Conservation (phyloP, 257 asterid species). For the Paraleonurus japonicus region DNA sequence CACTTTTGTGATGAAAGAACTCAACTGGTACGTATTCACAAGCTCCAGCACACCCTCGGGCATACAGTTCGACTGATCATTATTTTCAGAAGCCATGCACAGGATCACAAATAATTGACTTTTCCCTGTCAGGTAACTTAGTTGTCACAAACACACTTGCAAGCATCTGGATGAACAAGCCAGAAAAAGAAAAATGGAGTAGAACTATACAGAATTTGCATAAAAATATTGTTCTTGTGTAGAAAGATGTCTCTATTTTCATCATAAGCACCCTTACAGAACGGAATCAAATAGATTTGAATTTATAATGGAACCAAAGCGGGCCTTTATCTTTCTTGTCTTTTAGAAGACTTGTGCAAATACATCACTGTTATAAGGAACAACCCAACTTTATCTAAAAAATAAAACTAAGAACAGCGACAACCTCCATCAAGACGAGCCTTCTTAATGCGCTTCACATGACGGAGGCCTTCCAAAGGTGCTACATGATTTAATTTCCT, state of each 20-base stretch:
- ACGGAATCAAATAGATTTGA: background rate
- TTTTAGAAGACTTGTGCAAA: background rate
- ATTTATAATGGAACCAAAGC: background rate
- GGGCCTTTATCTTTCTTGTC: background rate
- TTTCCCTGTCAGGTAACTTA: constrained; percentile 49
- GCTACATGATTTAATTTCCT: constrained; percentile 80
- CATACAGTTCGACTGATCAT: constrained; percentile 37
- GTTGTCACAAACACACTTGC: constrained; percentile 15
- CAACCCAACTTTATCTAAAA: background rate
- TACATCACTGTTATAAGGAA: background rate
- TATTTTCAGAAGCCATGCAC: constrained; percentile 48
- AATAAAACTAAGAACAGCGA: background rate
- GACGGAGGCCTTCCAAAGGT: constrained; percentile 86
- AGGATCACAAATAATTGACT: constrained; percentile 58
- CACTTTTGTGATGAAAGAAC: constrained; percentile 82
- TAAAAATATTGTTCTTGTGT: background rate
- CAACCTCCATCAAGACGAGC: constrained; percentile 60
- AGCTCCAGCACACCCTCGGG: constrained; percentile 62
- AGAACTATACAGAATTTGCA: too few species aligned
- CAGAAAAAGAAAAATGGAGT: too few species aligned
- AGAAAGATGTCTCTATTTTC: background rate
- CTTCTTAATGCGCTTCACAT: constrained; percentile 80
- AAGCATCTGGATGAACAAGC: too few species aligned
- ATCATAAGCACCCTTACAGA: background rate
- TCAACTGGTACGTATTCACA: constrained; percentile 78